These are phyloP conservation scores for Litchi chinensis DNA, from an alignment of 345 rosid genomes.

Conservation along the genomic window DNA sequence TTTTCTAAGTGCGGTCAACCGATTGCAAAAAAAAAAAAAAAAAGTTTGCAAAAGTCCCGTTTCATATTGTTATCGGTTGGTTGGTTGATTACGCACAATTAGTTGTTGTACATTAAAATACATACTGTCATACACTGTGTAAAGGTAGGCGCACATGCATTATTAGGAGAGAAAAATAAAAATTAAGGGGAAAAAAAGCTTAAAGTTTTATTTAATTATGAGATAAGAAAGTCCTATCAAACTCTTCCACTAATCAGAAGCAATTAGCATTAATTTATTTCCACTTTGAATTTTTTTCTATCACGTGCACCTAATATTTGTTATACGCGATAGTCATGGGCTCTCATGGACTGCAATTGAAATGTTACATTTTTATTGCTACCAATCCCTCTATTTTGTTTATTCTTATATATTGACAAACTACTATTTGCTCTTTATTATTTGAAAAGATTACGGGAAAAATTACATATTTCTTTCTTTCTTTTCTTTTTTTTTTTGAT, in stretches of 20 bases:
- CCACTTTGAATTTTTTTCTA: background rate
- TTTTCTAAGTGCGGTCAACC: background rate
- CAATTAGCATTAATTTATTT: constrained; percentile 16
- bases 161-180: too few relatives aligned
- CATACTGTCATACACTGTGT: background rate
- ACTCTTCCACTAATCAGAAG: background rate
- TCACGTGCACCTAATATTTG: constrained; percentile 24
- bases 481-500: too few relatives aligned
- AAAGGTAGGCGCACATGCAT: constrained; percentile 4
- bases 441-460: too few relatives aligned
- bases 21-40: too few relatives aligned
- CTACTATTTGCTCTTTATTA: too few relatives aligned
- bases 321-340: background rate
- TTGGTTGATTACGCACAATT: background rate
- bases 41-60: background rate
- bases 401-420: too few relatives aligned
- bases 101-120: background rate
- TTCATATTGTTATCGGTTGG: too few relatives aligned
- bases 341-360: background rate
- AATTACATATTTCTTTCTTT: too few relatives aligned
- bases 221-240: constrained; percentile 10
- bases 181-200: background rate
- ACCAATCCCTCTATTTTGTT: background rate
- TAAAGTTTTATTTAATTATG: background rate
- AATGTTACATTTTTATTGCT: background rate